Percentiles rank a stretch among this genome's conserved stretches.
Conservation (phyloP, 352 stramenopile genomes). For the Phytophthora capsici region DNA sequence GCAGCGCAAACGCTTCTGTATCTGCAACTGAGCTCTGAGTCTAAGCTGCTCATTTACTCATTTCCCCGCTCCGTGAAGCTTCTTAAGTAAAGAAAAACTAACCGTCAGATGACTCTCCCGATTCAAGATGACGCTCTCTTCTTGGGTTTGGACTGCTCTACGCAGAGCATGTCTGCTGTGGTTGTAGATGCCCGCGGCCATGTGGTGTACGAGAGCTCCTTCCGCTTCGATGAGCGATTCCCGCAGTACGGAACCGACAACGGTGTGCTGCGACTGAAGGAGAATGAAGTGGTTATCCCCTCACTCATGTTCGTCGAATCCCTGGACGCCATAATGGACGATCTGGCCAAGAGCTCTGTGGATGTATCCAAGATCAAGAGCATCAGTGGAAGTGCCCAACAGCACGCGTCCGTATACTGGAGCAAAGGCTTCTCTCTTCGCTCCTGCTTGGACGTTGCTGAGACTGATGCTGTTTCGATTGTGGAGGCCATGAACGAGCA, state of each 20-base stretch:
- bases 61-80: constrained; percentile 13
- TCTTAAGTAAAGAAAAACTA: not conserved
- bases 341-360: constrained; percentile 39
- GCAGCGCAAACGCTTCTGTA: constrained; percentile 1
- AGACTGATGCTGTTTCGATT: constrained; percentile 18
- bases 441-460: constrained; percentile 37
- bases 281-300: constrained; percentile 65
- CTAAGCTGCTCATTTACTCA: constrained; percentile 17
- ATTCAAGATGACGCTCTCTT: constrained; percentile 41
- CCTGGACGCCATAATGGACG: constrained; percentile 67
- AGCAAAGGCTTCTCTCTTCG: constrained; percentile 52
- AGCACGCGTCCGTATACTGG: constrained; percentile 88
- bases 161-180: constrained; percentile 84
- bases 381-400: constrained; percentile 81
- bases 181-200: constrained; percentile 47
- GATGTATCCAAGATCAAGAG: constrained; percentile 57
- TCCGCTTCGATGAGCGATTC: constrained; percentile 79
- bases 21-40: not conserved
- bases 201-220: constrained; percentile 60
- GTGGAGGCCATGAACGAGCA: constrained; percentile 33
- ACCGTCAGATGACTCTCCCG: constrained; percentile 9
- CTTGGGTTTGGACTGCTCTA: constrained; percentile 84
- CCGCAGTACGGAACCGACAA: constrained; percentile 70
- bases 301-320: constrained; percentile 85
- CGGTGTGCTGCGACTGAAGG: constrained; percentile 61